Base-by-base conservation (phyloP, 1,284 basidiomycete species). In the Volvariella volvacea region DNA sequence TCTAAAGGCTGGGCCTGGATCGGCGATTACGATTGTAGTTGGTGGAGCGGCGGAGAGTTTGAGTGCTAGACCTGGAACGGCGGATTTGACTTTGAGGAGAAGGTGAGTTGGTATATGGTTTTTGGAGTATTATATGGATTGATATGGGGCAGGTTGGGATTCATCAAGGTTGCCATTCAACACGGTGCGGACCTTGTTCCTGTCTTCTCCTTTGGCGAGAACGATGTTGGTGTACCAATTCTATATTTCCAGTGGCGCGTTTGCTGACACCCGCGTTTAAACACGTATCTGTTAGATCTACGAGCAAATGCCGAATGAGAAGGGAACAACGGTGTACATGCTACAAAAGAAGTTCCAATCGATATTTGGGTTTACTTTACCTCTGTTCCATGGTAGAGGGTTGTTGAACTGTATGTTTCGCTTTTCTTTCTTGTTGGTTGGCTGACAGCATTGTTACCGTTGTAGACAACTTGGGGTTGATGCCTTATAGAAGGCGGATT, bases 131-230 rank as follows among this genome's bases (percentile, higher is more conserved):
- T 43, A 22, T 3, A 2, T 15, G 19, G 30, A 20, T 43, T 42
- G 9, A 44, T 34, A 34, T 46, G 6, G 16, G 44, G 15, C 50
- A 87, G 84, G 53, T 61, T 90, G 48, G 93, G 94, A 0, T 99
- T 99, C 59, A 94, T 99, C 65, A 98, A 98, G 65, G 67, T 99
- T 47, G 96, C 95, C 1, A 93, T 99, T 44, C 83, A 88, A 47
- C 83, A 94, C 59, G 95, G 95, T 83, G 93, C 93, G 36, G 88
- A 92, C 56, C 73, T 97, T 6, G 93, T 97, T 0, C 94, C 93
- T 0, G 92, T 95, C 1, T 96, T 96, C 58, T 93, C 91, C 1
- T 99, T 99, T 56, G 95, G 95, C 15, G 95, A 99, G 70, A 99
- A 99, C 62, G 95, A 99, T 61, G 92, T 92, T 50, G 55, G 85